A percentile compares a stretch with the other conserved stretches of the same genome.
Evolutionary conservation across 371 early-diverging fungal species (phyloP).

Genomic region (Dentiscutata heterogama): DNA sequence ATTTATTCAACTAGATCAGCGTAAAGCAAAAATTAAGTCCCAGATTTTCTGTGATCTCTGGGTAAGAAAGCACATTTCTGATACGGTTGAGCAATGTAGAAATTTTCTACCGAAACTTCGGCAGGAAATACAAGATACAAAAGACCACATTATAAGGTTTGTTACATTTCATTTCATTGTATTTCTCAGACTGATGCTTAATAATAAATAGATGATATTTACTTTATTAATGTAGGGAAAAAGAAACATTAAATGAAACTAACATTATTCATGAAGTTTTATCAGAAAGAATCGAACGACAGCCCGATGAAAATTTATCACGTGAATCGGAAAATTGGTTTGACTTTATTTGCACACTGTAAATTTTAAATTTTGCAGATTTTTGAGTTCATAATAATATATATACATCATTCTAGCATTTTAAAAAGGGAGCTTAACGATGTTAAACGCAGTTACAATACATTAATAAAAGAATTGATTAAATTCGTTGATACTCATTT

Average conservation of each 20-base stretch:
- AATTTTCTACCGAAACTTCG: conserved; percentile 3
- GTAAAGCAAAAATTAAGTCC: background rate
- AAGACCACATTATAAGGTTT: conserved; percentile 7
- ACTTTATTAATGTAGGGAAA: conserved; percentile 10
- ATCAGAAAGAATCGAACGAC: background rate
- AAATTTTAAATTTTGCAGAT: background rate
- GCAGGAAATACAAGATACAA: conserved; percentile 9
- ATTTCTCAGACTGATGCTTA: background rate
- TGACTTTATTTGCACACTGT: background rate
- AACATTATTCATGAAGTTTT: conserved; percentile 18
- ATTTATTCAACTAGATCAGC: background rate
- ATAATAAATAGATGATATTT: background rate
- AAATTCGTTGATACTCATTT: conserved; percentile 32
- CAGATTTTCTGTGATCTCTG: conserved; percentile 5
- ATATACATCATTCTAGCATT: background rate
- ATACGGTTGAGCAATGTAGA: conserved; percentile 18
- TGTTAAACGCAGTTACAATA: background rate
- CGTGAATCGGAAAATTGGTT: background rate
- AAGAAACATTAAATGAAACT: conserved; percentile 1
- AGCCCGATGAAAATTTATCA: background rate
- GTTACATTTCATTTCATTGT: background rate
- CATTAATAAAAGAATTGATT: background rate
- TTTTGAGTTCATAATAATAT: background rate
- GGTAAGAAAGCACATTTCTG: background rate
- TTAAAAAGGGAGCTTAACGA: conserved; percentile 41